Percentiles rank a stretch among this genome's conserved stretches.
phyloP scores from a whole-genome alignment of 2,329 filamentous ascomycete genomes.

The Didymella pinodella region DNA sequence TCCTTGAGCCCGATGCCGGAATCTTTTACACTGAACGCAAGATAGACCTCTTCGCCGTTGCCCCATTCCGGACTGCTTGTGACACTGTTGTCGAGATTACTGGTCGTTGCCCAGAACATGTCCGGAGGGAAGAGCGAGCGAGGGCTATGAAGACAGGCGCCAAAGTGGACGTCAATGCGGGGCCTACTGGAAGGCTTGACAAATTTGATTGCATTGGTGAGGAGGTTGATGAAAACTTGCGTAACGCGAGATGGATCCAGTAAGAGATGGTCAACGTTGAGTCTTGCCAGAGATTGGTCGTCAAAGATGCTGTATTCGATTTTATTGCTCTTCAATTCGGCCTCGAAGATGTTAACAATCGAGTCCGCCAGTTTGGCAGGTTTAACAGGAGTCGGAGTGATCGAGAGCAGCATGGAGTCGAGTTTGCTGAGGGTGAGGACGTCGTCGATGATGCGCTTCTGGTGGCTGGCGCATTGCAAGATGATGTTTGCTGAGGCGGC shows the following conservation, averaged over 20 bases:
- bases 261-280: conserved; percentile 51
- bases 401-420: conserved; percentile 55
- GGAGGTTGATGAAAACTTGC: conserved; percentile 81
- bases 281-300: conserved; percentile 48
- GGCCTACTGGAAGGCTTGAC: conserved; percentile 49
- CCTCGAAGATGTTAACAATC: conserved; percentile 51
- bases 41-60: conserved; percentile 50
- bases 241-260: conserved; percentile 55
- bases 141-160: conserved; percentile 40
- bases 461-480: conserved; percentile 56
- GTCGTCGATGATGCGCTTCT: conserved; percentile 59
- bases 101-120: conserved; percentile 45
- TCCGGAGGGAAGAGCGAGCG: conserved; percentile 35
- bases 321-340: conserved; percentile 46
- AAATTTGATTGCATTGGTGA: conserved; percentile 63
- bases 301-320: conserved; percentile 43
- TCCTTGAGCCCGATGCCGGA: conserved; percentile 53
- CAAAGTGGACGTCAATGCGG: conserved; percentile 50
- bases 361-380: conserved; percentile 47
- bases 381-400: conserved; percentile 53
- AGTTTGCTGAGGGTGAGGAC: conserved; percentile 57
- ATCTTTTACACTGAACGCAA: conserved; percentile 51
- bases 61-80: conserved; percentile 48
- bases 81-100: conserved; percentile 31
- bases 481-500: conserved; percentile 53